Conservation (phyloP, 805 yeast genomes). For the Barnettozyma salicaria region DNA sequence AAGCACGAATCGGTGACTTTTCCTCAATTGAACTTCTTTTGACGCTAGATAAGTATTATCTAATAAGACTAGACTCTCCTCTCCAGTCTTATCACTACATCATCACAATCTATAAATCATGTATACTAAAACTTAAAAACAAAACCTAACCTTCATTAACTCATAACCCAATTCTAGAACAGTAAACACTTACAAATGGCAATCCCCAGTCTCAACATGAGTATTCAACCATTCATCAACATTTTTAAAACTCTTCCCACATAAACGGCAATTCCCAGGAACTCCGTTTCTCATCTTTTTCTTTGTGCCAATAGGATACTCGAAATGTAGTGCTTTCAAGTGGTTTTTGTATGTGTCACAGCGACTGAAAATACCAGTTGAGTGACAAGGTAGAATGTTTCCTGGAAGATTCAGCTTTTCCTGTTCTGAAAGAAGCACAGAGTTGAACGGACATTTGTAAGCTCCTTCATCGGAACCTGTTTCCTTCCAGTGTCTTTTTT, state of each 20-base stretch:
- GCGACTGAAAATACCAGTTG: constrained; percentile 78
- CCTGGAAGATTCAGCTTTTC: constrained; percentile 4
- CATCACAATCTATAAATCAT: too few relatives aligned
- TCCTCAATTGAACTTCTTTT: too few relatives aligned
- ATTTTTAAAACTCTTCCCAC: constrained; percentile 56
- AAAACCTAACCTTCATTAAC: too few relatives aligned
- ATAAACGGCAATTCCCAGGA: constrained; percentile 71
- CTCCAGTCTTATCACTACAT: too few relatives aligned
- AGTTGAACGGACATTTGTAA: constrained; percentile 73
- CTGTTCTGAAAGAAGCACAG: constrained; percentile 12
- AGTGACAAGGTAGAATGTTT: constrained; percentile 48
- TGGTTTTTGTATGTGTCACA: constrained; percentile 93
- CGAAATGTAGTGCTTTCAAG: constrained; percentile 82
- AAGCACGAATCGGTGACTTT: too few relatives aligned
- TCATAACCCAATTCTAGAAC: not conserved
- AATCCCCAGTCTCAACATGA: constrained; percentile 52
- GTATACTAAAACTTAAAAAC: too few relatives aligned
- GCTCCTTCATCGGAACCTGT: constrained; percentile 59
- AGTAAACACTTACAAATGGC: constrained; percentile 8
- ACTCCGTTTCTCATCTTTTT: constrained; percentile 67
- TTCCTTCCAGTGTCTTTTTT: constrained; percentile 80
- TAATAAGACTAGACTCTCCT: too few relatives aligned
- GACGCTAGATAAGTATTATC: too few relatives aligned
- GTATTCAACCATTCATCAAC: constrained; percentile 75
- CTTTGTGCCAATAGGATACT: constrained; percentile 80